phyloP scores from a whole-genome alignment of 257 asterid species.

The Gentiana straminea region DNA sequence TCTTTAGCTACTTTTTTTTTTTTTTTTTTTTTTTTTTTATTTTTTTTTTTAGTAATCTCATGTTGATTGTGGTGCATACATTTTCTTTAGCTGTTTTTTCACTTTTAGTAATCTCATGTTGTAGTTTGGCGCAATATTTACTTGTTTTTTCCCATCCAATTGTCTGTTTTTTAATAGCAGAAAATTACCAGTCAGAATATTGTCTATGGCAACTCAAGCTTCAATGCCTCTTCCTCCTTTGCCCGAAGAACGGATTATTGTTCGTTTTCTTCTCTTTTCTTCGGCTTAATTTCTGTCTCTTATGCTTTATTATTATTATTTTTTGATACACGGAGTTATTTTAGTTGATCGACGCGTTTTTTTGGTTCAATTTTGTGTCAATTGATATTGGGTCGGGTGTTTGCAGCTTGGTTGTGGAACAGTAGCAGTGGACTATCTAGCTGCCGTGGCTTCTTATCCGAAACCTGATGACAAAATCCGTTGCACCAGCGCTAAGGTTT shows the following conservation, averaged over 20 bases:
- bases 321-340: too few species aligned
- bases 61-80: too few species aligned
- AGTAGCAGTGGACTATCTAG: constrained; percentile 53
- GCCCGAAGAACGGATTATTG: constrained; percentile 54
- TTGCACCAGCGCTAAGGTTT: constrained; percentile 71
- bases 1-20: too few species aligned
- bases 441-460: constrained; percentile 87
- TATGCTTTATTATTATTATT: neutral
- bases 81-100: too few species aligned
- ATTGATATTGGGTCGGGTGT: too few species aligned
- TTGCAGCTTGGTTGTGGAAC: constrained; percentile 77
- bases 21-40: too few species aligned
- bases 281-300: neutral
- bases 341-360: too few species aligned
- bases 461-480: constrained; percentile 86
- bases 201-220: constrained; percentile 27
- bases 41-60: too few species aligned
- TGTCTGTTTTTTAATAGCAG: constrained; percentile 8
- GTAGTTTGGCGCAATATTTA: too few species aligned
- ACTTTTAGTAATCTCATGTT: too few species aligned
- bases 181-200: constrained; percentile 20
- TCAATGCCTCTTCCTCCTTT: constrained; percentile 35
- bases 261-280: constrained; percentile 10
- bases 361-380: too few species aligned
- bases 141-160: too few species aligned